phyloP scores from a whole-genome alignment of 768 basidiomycete species.

The Lactarius sp. region DNA sequence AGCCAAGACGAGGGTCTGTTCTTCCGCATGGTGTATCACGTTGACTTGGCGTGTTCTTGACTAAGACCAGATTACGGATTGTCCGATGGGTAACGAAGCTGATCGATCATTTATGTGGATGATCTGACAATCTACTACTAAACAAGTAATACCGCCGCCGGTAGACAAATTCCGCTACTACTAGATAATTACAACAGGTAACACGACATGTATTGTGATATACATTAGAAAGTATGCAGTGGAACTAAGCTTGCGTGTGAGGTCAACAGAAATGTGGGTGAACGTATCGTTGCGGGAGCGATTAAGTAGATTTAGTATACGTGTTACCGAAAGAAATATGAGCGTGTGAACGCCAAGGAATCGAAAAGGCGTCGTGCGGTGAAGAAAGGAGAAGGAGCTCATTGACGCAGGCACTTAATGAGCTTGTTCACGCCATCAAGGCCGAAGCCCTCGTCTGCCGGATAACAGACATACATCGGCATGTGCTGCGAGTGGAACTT shows the following conservation, averaged over 20 bases:
- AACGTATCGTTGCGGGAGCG: not conserved
- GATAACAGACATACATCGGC: slow-evolving; percentile 50
- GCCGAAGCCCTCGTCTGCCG: slow-evolving; percentile 42
- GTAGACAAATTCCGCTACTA: no score
- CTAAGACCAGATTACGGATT: no score
- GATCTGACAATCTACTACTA: no score
- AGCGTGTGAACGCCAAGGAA: not conserved
- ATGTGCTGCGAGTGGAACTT: slow-evolving; percentile 43
- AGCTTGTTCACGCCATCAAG: slow-evolving; percentile 42
- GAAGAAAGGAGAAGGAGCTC: not conserved
- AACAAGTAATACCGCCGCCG: no score
- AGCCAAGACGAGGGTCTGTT: no score
- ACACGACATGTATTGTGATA: not conserved
- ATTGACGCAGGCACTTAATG: slow-evolving; percentile 32
- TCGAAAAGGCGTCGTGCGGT: no score
- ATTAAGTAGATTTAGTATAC: slow-evolving; percentile 3
- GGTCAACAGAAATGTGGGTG: not conserved
- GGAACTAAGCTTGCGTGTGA: not conserved
- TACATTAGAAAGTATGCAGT: not conserved
- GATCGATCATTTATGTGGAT: no score
- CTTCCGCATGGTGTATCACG: no score
- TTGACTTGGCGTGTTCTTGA: no score
- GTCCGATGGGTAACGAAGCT: no score
- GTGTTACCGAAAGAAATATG: not conserved
- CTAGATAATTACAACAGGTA: not conserved